These are phyloP conservation scores for Aspergillus sp. DNA, from an alignment of 2,329 filamentous ascomycete genomes.

Conservation along the genomic window DNA sequence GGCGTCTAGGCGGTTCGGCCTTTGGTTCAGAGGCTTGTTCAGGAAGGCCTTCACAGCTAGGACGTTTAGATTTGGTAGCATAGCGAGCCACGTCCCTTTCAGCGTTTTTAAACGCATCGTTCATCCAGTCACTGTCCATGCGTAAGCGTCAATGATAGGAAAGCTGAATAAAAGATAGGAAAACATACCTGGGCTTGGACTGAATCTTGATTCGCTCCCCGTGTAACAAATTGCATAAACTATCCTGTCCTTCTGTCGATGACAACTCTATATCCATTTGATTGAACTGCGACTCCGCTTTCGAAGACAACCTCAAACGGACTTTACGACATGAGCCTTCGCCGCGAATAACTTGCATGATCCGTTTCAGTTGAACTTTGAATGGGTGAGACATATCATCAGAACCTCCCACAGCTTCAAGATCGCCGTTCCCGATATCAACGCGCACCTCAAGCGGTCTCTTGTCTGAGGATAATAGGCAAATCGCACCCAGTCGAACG, in stretches of 20 bases:
- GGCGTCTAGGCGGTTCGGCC: constrained; percentile 14
- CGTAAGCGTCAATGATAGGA: constrained; percentile 4
- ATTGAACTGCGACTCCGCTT: constrained; percentile 8
- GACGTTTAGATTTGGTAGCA: constrained; percentile 10
- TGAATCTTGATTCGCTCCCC: constrained; percentile 6
- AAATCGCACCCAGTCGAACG: constrained; percentile 15
- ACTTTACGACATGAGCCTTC: constrained; percentile 20
- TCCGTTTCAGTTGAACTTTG: constrained; percentile 14
- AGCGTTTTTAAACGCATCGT: constrained; percentile 20
- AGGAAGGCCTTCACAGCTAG: constrained; percentile 2
- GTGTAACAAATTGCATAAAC: constrained; percentile 12
- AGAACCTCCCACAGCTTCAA: neutral
- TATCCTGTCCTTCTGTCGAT: constrained; percentile 12
- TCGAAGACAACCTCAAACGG: constrained; percentile 17
- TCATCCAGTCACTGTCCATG: constrained; percentile 24
- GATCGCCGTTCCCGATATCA: constrained; percentile 3
- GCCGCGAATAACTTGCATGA: constrained; percentile 15
- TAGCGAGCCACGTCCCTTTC: constrained; percentile 5
- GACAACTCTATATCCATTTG: constrained; percentile 25
- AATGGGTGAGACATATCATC: too few species aligned
- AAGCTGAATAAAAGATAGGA: neutral
- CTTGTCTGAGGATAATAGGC: constrained; percentile 3
- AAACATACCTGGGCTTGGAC: constrained; percentile 19
- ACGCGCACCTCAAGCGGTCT: constrained; percentile 10
- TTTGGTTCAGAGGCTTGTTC: constrained; percentile 5